Base-by-base conservation (phyloP, 2,329 filamentous ascomycete genomes). In the Gremmenia infestans region DNA sequence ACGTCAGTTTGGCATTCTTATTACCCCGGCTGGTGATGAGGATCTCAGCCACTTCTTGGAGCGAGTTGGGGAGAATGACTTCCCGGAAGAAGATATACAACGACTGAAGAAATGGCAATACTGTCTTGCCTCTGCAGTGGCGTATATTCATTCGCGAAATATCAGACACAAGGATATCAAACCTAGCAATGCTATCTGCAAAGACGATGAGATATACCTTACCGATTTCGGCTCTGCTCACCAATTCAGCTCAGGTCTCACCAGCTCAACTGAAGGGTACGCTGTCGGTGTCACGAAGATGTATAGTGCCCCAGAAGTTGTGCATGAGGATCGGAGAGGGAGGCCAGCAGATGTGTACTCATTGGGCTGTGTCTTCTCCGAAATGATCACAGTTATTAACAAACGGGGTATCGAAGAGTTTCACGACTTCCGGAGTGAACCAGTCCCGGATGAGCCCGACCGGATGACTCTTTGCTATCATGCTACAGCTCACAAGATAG, bases 91-190 rank as follows among this genome's bases (percentile, higher is more conserved):
- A 47, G 58, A 60, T 8, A 43, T 59, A 4, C 37, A 50, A 6
- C 28, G 49, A 1, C 40, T 59, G 8, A 40, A 32, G 15, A 45
- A 45, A 15, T 62, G 58, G 58, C 52, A 56, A 49, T 55, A 40
- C 9, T 63, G 60, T 48, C 58, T 62, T 25, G 56, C 57, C 17
- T 60, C 58, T 22, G 60, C 60, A 17, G 40, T 61, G 1, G 48
- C 56, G 28, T 61, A 59, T 11, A 55, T 60, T 2, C 61, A 62
- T 36, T 56, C 53, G 4, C 50, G 46, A 6, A 62, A 59, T 32
- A 53, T 61, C 5, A 49, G 59, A 15, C 60, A 63, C 22, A 63
- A 63, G 36, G 60, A 63, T 35, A 63, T 63, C 39, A 63, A 61
- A 49, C 59, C 60, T 9, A 60, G 57, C 37, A 63, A 63, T 12